These are phyloP conservation scores for Chamaecyparis obtusa DNA, from an alignment of 75 land plant genomes.

Conservation along the genomic window DNA sequence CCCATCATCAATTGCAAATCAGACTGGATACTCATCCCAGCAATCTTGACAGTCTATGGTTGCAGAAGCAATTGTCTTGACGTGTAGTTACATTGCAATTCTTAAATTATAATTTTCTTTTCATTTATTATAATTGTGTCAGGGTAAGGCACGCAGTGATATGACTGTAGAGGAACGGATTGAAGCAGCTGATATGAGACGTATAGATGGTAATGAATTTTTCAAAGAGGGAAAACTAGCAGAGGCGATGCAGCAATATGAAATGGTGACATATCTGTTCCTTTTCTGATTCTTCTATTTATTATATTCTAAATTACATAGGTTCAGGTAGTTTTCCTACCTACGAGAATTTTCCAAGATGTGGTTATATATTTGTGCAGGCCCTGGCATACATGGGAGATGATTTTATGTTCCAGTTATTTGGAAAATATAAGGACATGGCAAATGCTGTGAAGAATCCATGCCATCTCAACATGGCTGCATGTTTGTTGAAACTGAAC, in stretches of 20 bases:
- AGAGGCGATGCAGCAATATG: constrained; percentile 97
- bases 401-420: constrained; percentile 99
- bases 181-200: constrained; percentile 89
- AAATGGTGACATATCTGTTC: constrained; percentile 64
- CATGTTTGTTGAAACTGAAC: constrained; percentile 80
- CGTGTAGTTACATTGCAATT: not conserved
- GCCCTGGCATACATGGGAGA: constrained; percentile 99
- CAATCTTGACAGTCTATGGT: not conserved
- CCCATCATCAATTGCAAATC: no score
- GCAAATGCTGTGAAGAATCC: constrained; percentile 97
- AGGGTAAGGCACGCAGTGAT: constrained; percentile 92
- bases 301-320: not conserved
- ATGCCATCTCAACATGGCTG: constrained; percentile 96
- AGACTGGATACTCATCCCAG: not conserved
- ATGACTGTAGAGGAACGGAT: constrained; percentile 99
- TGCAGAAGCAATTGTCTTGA: not conserved
- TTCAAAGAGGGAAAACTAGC: constrained; percentile 86
- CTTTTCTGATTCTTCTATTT: not conserved
- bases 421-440: constrained; percentile 98
- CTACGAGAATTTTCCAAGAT: not conserved
- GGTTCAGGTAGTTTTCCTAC: constrained; percentile 6
- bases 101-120: not conserved
- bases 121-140: constrained; percentile 6
- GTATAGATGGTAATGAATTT: constrained; percentile 75
- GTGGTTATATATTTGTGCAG: constrained; percentile 26